Evolutionary conservation across 148 eudicot species (phyloP).

Genomic region (Rhododendron ferrugineum): DNA sequence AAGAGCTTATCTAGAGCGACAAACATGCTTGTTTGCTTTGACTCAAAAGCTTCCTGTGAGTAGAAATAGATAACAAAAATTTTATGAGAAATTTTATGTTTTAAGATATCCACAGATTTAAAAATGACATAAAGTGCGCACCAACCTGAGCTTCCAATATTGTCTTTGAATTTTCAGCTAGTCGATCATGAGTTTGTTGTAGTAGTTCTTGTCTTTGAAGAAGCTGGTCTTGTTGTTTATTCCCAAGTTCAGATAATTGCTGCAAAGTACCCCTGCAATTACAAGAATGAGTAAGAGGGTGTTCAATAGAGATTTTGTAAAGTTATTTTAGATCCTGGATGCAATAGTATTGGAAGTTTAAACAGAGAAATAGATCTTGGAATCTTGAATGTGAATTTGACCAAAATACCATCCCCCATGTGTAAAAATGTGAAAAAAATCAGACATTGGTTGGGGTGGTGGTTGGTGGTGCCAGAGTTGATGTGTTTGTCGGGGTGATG

Average conservation of each 20-base stretch:
- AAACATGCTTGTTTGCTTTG: slow-evolving; percentile 83
- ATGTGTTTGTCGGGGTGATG: background rate
- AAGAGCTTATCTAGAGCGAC: slow-evolving; percentile 70
- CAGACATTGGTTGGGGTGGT: background rate
- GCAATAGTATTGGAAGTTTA: background rate
- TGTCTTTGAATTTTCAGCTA: slow-evolving; percentile 56
- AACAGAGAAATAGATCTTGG: background rate
- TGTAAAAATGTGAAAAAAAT: background rate
- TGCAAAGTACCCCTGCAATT: slow-evolving; percentile 43
- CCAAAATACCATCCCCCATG: background rate
- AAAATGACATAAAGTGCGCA: background rate
- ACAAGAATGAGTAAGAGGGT: background rate
- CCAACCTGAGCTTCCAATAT: slow-evolving; percentile 76
- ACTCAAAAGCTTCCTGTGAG: slow-evolving; percentile 72
- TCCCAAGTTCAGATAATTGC: slow-evolving; percentile 49
- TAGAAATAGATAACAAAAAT: background rate
- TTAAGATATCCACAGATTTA: background rate
- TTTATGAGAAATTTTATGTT: background rate
- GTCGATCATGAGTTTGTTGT: slow-evolving; percentile 53
- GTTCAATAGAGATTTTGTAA: background rate
- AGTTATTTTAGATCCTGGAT: background rate
- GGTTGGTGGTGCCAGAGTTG: background rate
- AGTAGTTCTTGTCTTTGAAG: slow-evolving; percentile 54
- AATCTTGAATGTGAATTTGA: background rate
- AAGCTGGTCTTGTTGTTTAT: slow-evolving; percentile 64